Percentiles rank a stretch among this genome's conserved stretches.
phyloP scores from a whole-genome alignment of 805 yeast species.

The Cyberlindnera japonica region DNA sequence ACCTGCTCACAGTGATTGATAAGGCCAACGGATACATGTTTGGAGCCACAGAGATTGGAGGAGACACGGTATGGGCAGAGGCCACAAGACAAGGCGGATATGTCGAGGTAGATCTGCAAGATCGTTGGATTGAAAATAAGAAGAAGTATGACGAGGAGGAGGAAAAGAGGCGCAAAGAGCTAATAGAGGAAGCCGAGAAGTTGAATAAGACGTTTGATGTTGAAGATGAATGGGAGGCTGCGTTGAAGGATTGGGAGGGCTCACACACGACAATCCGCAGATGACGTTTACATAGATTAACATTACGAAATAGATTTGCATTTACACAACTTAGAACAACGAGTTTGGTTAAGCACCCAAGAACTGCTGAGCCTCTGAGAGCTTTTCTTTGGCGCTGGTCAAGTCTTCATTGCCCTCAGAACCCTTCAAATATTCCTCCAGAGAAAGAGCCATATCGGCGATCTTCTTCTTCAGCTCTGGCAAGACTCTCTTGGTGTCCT shows the following conservation, averaged over 20 bases:
- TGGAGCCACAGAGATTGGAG: conserved; percentile 92
- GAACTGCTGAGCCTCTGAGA: conserved; percentile 27
- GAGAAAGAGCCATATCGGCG: conserved; percentile 33
- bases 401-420: conserved; percentile 34
- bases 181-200: conserved; percentile 39
- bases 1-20: conserved; percentile 71
- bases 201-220: conserved; percentile 44
- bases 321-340: background rate
- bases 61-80: conserved; percentile 98
- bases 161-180: conserved; percentile 40
- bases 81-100: conserved; percentile 79
- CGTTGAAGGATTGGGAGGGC: conserved; percentile 58
- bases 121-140: conserved; percentile 90
- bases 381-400: conserved; percentile 25
- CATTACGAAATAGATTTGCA: no score
- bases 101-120: conserved; percentile 70
- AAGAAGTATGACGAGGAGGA: conserved; percentile 68
- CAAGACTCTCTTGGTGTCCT: conserved; percentile 51
- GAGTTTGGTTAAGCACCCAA: conserved; percentile 7
- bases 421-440: conserved; percentile 38
- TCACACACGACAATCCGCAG: conserved; percentile 16
- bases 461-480: conserved; percentile 46
- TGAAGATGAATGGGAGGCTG: conserved; percentile 71
- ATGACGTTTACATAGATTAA: no score
- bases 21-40: conserved; percentile 91